Conservation (phyloP, 1,139 yeast genomes). For the Hansenula sp. region DNA sequence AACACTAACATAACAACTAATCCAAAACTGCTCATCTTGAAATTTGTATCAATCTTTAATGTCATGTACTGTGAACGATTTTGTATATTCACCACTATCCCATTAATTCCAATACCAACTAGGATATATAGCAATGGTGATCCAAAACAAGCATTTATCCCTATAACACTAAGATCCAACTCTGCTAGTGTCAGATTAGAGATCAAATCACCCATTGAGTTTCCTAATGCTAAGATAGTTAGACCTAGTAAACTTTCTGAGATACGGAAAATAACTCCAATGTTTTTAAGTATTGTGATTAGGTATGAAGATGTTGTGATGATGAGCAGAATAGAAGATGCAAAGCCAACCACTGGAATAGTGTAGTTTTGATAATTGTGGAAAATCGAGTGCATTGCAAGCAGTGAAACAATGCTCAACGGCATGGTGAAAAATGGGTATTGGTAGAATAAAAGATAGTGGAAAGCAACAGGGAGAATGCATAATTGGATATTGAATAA, state of each 20-base stretch:
- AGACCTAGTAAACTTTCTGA: conserved; percentile 83
- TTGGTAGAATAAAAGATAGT: neutral
- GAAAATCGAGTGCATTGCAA: neutral
- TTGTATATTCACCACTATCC: conserved; percentile 41
- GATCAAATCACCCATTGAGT: conserved; percentile 84
- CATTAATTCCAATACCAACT: conserved; percentile 65
- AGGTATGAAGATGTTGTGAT: conserved; percentile 11
- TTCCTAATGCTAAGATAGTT: conserved; percentile 87
- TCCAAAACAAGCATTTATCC: conserved; percentile 91
- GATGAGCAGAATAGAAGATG: conserved; percentile 12
- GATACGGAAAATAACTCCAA: conserved; percentile 51
- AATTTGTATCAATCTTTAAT: conserved; percentile 40
- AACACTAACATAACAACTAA: conserved; percentile 30
- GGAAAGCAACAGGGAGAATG: conserved; percentile 8
- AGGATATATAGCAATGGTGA: conserved; percentile 72
- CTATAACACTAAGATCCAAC: conserved; percentile 85
- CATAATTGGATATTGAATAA: conserved; percentile 10
- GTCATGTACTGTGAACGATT: conserved; percentile 18
- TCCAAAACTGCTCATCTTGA: conserved; percentile 47
- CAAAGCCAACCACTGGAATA: conserved; percentile 17
- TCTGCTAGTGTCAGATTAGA: conserved; percentile 78
- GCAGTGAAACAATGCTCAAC: neutral
- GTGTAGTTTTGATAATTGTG: neutral
- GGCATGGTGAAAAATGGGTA: no score
- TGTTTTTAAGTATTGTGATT: conserved; percentile 26